phyloP scores from a whole-genome alignment of 371 early-diverging fungal genomes.

The Synchytrium microbalum region DNA sequence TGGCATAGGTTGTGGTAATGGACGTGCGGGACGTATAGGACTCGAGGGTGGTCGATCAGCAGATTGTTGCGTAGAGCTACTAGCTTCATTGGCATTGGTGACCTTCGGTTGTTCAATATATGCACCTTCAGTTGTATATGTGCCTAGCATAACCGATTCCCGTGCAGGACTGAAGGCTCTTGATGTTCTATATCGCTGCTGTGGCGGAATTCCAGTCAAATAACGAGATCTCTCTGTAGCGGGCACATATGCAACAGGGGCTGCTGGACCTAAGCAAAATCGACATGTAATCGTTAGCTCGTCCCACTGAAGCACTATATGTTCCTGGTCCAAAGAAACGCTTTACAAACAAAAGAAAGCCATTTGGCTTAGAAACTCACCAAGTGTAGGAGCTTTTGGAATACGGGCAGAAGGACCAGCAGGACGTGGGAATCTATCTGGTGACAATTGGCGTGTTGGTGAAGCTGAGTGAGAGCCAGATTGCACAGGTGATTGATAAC shows the following conservation, averaged over 20 bases:
- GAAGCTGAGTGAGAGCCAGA: not conserved
- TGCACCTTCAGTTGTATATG: not conserved
- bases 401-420: constrained; percentile 11
- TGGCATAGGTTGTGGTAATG: too few relatives aligned
- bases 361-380: constrained; percentile 29
- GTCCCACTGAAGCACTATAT: not conserved
- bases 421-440: constrained; percentile 8
- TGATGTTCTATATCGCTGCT: not conserved
- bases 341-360: constrained; percentile 21
- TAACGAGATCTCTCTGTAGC: constrained; percentile 33
- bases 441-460: constrained; percentile 4
- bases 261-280: constrained; percentile 28
- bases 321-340: not conserved
- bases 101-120: not conserved
- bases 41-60: too few relatives aligned
- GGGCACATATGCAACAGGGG: constrained; percentile 43
- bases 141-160: not conserved
- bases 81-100: too few relatives aligned
- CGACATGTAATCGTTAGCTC: not conserved
- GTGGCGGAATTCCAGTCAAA: not conserved
- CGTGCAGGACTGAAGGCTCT: not conserved
- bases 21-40: too few relatives aligned
- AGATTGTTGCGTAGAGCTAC: too few relatives aligned
- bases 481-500: constrained; percentile 4
- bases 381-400: constrained; percentile 12